Percentiles rank a stretch among this genome's conserved stretches.
phyloP scores from a whole-genome alignment of 2,329 filamentous ascomycete species.

The Xenoacremonium recifei region DNA sequence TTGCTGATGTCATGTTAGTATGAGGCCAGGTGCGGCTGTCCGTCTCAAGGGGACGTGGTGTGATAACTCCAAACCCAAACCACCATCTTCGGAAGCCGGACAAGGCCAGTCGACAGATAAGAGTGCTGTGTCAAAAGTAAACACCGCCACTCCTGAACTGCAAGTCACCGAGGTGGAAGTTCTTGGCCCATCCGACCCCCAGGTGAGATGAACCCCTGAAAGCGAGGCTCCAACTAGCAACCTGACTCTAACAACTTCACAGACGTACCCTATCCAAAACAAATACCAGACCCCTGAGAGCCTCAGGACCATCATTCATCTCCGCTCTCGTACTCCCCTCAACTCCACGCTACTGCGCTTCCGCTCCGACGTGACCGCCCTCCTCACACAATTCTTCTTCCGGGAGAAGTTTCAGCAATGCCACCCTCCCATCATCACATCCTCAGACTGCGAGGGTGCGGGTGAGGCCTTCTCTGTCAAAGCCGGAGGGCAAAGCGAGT shows the following conservation, averaged over 20 bases:
- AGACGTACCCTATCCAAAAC: constrained; percentile 94
- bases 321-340: constrained; percentile 77
- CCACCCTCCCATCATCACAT: constrained; percentile 92
- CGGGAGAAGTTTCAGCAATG: constrained; percentile 72
- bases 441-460: constrained; percentile 94
- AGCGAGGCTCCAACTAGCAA: too few relatives aligned
- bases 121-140: neutral
- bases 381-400: constrained; percentile 74
- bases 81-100: constrained; percentile 2
- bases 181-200: constrained; percentile 74
- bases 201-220: constrained; percentile 68
- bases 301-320: constrained; percentile 82
- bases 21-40: constrained; percentile 80
- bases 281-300: constrained; percentile 92
- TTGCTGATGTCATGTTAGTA: constrained; percentile 48
- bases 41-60: constrained; percentile 75
- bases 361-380: constrained; percentile 74
- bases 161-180: constrained; percentile 68
- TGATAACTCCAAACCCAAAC: constrained; percentile 13
- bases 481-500: constrained; percentile 46
- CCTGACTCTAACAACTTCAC: too few relatives aligned
- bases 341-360: constrained; percentile 80
- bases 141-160: constrained; percentile 56
- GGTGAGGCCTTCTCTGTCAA: constrained; percentile 85
- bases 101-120: neutral